These are phyloP conservation scores for Hagleromyces aurorensis DNA, from an alignment of 805 yeast species.

Conservation along the genomic window DNA sequence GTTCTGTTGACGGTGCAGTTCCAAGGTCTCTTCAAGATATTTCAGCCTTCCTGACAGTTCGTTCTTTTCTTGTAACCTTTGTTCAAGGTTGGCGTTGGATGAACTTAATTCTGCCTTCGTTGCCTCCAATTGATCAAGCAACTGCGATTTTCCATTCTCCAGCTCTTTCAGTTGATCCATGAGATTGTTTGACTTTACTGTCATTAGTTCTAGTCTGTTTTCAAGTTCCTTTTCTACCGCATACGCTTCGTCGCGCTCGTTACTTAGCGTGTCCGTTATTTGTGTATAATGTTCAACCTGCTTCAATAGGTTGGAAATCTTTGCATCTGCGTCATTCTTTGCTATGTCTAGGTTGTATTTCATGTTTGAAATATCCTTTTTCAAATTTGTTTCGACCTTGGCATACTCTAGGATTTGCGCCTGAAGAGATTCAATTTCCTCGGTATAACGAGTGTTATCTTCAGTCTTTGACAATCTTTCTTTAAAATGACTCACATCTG, in stretches of 20 bases:
- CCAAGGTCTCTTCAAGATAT: constrained; percentile 25
- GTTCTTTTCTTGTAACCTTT: constrained; percentile 17
- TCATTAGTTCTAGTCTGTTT: constrained; percentile 37
- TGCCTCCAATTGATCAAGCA: constrained; percentile 43
- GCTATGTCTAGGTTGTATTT: constrained; percentile 52
- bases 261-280: constrained; percentile 35
- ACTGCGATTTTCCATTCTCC: constrained; percentile 51
- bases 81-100: constrained; percentile 16
- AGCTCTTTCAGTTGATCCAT: constrained; percentile 55
- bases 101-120: constrained; percentile 36
- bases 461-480: constrained; percentile 36
- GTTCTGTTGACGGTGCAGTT: constrained; percentile 27
- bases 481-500: constrained; percentile 47
- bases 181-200: constrained; percentile 47
- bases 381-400: constrained; percentile 57
- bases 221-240: constrained; percentile 40
- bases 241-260: constrained; percentile 36
- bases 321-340: constrained; percentile 33
- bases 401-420: constrained; percentile 45
- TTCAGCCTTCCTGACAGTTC: constrained; percentile 16
- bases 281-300: constrained; percentile 38
- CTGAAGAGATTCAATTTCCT: constrained; percentile 47
- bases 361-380: constrained; percentile 55
- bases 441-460: constrained; percentile 38
- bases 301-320: constrained; percentile 33